phyloP scores from a whole-genome alignment of 2,329 filamentous ascomycete species.

The Scopulariopsis brevicaulis region DNA sequence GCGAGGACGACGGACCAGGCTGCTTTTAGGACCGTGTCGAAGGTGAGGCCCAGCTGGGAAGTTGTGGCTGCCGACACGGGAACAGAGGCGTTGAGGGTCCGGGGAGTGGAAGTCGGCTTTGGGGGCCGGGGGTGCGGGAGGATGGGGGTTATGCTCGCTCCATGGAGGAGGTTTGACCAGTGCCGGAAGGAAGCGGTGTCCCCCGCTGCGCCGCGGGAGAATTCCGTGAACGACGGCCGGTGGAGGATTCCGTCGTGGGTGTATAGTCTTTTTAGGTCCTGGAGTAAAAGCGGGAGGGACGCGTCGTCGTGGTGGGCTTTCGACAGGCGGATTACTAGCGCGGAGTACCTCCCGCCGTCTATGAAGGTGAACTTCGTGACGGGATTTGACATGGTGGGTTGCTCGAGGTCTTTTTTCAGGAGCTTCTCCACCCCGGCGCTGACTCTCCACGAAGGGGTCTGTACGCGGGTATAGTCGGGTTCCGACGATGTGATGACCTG shows the following conservation, averaged over 20 bases:
- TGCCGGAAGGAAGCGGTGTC: constrained; percentile 13
- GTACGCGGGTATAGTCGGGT: constrained; percentile 12
- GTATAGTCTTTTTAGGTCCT: constrained; percentile 36
- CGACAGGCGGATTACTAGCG: constrained; percentile 33
- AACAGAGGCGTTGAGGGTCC: constrained; percentile 26
- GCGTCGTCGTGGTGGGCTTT: constrained; percentile 36
- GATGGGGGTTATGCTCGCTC: constrained; percentile 32
- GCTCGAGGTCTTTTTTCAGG: constrained; percentile 29
- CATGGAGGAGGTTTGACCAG: constrained; percentile 32
- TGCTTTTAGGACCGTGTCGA: constrained; percentile 42
- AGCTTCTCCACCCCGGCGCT: constrained; percentile 24
- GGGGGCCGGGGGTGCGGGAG: constrained; percentile 28
- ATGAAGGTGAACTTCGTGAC: constrained; percentile 38
- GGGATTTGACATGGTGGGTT: constrained; percentile 26
- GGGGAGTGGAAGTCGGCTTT: constrained; percentile 23
- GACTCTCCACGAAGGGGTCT: constrained; percentile 27
- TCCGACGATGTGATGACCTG: constrained; percentile 25
- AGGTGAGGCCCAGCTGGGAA: constrained; percentile 28
- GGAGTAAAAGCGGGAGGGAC: constrained; percentile 31
- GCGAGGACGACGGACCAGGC: constrained; percentile 46
- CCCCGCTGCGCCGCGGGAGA: constrained; percentile 25
- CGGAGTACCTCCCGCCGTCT: constrained; percentile 33
- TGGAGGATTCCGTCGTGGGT: constrained; percentile 17
- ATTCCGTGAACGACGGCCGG: constrained; percentile 34
- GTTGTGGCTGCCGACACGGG: constrained; percentile 24